These are phyloP conservation scores for Camellia oleifera DNA, from an alignment of 179 eudicot genomes.

Conservation along the genomic window DNA sequence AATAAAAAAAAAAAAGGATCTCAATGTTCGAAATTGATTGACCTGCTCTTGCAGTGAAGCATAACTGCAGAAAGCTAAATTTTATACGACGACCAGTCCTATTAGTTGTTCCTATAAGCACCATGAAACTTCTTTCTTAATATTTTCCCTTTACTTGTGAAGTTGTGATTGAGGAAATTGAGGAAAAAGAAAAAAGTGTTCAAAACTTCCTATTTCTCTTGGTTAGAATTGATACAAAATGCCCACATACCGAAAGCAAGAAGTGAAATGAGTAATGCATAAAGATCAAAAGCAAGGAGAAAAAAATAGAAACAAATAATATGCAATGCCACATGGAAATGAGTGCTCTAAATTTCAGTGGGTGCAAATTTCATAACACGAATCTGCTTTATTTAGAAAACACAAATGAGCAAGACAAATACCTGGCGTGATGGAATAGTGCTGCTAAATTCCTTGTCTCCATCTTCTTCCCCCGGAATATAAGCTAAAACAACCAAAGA, in stretches of 20 bases:
- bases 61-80: constrained; percentile 6
- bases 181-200: background rate
- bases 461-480: constrained; percentile 80
- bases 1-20: background rate
- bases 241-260: background rate
- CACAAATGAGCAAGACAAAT: constrained; percentile 18
- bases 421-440: constrained; percentile 85
- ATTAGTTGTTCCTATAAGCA: constrained; percentile 10
- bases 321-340: background rate
- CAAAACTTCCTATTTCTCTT: background rate
- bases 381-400: background rate
- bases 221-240: background rate
- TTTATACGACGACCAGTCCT: constrained; percentile 7
- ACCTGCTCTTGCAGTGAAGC: constrained; percentile 9
- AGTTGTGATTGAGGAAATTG: background rate
- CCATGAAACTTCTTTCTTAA: constrained; percentile 8
- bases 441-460: constrained; percentile 78
- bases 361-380: background rate
- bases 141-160: background rate
- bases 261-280: background rate
- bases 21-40: background rate
- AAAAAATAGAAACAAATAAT: background rate
- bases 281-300: background rate
- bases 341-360: background rate
- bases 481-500: constrained; percentile 89